Evolutionary conservation across 2,329 filamentous ascomycete species (phyloP).

Genomic region (Trichoderma asperellum): DNA sequence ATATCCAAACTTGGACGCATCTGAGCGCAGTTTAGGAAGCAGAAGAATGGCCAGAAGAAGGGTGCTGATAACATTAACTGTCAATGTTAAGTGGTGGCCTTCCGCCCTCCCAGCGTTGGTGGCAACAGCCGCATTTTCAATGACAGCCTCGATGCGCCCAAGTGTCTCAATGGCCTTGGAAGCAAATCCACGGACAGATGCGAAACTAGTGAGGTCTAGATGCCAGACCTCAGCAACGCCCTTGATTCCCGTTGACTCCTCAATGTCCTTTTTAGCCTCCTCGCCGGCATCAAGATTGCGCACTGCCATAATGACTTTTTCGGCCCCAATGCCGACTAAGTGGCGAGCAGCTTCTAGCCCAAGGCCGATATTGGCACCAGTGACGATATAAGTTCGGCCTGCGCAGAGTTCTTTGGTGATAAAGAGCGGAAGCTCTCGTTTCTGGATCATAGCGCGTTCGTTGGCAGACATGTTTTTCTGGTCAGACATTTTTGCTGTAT

Average conservation of each 20-base stretch:
- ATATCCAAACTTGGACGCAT: conserved; percentile 37
- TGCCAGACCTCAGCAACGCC: conserved; percentile 48
- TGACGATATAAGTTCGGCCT: conserved; percentile 41
- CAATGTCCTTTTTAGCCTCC: conserved; percentile 45
- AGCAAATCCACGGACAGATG: conserved; percentile 43
- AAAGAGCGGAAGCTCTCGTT: background rate
- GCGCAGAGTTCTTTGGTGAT: conserved; percentile 12
- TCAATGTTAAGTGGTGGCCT: conserved; percentile 49
- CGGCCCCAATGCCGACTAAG: conserved; percentile 45
- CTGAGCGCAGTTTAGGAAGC: conserved; percentile 44
- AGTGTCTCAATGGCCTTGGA: conserved; percentile 35
- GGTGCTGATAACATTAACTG: conserved; percentile 53
- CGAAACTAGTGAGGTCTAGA: conserved; percentile 49
- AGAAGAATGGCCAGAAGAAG: conserved; percentile 50
- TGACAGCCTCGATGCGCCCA: conserved; percentile 48
- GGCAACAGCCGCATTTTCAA: conserved; percentile 47
- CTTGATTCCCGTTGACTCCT: conserved; percentile 36
- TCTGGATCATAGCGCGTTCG: background rate
- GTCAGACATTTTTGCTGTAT: background rate
- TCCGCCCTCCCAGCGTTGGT: conserved; percentile 36
- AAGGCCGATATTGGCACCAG: conserved; percentile 47
- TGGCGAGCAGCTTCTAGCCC: conserved; percentile 50
- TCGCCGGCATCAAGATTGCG: conserved; percentile 48
- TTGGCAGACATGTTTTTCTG: background rate
- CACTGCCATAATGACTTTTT: conserved; percentile 50